phyloP scores from a whole-genome alignment of 1,139 yeast species.

The Candida glucosophila region DNA sequence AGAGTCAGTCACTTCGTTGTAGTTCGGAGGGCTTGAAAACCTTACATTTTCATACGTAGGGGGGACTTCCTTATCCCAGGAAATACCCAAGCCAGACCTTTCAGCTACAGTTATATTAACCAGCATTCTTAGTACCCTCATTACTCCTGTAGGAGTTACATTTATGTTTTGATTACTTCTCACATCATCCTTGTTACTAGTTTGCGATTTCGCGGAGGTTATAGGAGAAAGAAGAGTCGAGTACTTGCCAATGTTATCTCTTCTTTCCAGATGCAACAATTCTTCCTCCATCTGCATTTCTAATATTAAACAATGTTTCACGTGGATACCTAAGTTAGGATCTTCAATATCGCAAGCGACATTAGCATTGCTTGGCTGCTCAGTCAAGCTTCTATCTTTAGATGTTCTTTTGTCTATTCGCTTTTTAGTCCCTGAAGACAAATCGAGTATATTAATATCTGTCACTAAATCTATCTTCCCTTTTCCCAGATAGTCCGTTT shows the following conservation, averaged over 20 bases:
- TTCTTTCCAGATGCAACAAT: conserved; percentile 31
- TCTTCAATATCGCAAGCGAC: conserved; percentile 78
- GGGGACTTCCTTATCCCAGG: conserved; percentile 99
- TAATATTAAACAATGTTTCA: conserved; percentile 65
- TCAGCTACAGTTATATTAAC: conserved; percentile 75
- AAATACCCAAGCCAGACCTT: conserved; percentile 88
- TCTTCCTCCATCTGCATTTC: conserved; percentile 96
- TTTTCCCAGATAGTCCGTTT: conserved; percentile 69
- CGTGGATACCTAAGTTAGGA: conserved; percentile 68
- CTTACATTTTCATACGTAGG: conserved; percentile 86
- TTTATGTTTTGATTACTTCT: conserved; percentile 9
- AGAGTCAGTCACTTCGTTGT: conserved; percentile 39
- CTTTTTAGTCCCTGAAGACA: conserved; percentile 45
- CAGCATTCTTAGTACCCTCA: conserved; percentile 91
- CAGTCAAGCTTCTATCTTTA: conserved; percentile 18
- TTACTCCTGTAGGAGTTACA: conserved; percentile 89
- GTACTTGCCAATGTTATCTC: conserved; percentile 6
- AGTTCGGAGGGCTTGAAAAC: conserved; percentile 80
- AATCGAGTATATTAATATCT: conserved; percentile 48
- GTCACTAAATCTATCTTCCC: conserved; percentile 76
- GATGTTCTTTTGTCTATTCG: conserved; percentile 21
- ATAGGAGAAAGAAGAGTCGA: conserved; percentile 8
- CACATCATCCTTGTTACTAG: conserved; percentile 1
- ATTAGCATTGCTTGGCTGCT: conserved; percentile 43
- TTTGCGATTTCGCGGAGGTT: conserved; percentile 8